Evolutionary conservation across 2,329 filamentous ascomycete species (phyloP).

Genomic region (Penicillium corylophilum): DNA sequence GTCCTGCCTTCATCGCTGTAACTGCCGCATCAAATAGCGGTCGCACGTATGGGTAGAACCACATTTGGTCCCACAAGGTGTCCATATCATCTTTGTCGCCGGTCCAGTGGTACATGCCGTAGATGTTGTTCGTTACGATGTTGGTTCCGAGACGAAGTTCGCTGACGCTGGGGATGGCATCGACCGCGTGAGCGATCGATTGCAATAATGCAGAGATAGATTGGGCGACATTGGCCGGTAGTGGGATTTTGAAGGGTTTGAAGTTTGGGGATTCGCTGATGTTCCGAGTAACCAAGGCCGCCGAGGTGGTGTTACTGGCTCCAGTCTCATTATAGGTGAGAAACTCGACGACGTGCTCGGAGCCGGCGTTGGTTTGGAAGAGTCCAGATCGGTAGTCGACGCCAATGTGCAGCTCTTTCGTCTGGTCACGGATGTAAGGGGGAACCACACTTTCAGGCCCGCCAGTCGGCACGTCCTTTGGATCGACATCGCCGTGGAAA

Average conservation of each 20-base stretch:
- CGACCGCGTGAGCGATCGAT: constrained; percentile 2
- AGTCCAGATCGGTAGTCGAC: constrained; percentile 10
- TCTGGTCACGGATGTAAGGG: neutral
- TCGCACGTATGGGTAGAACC: constrained; percentile 9
- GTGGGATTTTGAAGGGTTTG: constrained; percentile 7
- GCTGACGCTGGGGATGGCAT: constrained; percentile 2
- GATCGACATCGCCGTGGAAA: constrained; percentile 11
- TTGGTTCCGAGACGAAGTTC: constrained; percentile 11
- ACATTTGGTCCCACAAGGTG: constrained; percentile 10
- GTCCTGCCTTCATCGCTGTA: neutral
- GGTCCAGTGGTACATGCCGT: constrained; percentile 13
- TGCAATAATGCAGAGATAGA: constrained; percentile 5
- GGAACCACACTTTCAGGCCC: constrained; percentile 3
- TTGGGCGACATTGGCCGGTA: constrained; percentile 4
- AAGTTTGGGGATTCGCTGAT: constrained; percentile 5
- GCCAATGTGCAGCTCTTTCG: constrained; percentile 13
- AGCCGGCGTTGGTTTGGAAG: constrained; percentile 15
- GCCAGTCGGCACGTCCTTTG: constrained; percentile 3
- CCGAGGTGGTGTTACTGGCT: neutral
- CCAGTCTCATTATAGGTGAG: constrained; percentile 3
- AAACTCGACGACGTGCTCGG: constrained; percentile 9
- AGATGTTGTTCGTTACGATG: constrained; percentile 10
- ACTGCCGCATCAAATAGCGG: constrained; percentile 5
- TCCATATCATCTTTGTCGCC: constrained; percentile 13
- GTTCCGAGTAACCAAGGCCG: constrained; percentile 4